Evolutionary conservation across 768 basidiomycete genomes (phyloP).

Genomic region (Amanita pallidorosea): DNA sequence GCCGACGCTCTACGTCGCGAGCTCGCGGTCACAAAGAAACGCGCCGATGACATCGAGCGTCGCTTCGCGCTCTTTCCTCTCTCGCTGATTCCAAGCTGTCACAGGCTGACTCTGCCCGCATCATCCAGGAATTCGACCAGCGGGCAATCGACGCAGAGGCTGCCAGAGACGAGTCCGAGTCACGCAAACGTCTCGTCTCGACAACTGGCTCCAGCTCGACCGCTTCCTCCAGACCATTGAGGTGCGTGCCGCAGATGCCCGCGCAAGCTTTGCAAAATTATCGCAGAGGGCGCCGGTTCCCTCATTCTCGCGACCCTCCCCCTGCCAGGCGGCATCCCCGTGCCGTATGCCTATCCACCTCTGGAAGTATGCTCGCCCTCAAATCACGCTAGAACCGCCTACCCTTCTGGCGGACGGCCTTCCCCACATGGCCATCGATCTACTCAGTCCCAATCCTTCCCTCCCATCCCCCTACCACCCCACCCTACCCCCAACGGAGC

Average conservation of each 20-base stretch:
- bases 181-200: conserved; percentile 30
- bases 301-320: conserved; percentile 27
- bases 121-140: conserved; percentile 35
- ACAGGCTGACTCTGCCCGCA: conserved; percentile 19
- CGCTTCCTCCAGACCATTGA: conserved; percentile 36
- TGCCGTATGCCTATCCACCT: not conserved
- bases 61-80: conserved; percentile 16
- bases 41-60: conserved; percentile 47
- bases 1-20: conserved; percentile 40
- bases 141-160: conserved; percentile 39
- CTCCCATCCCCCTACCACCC: not conserved
- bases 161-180: conserved; percentile 45
- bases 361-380: not conserved
- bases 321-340: conserved; percentile 8
- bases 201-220: conserved; percentile 41
- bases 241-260: conserved; percentile 35
- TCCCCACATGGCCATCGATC: conserved; percentile 5
- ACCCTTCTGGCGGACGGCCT: not conserved
- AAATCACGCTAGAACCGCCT: conserved; percentile 1
- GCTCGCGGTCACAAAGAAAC: conserved; percentile 25
- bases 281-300: conserved; percentile 32
- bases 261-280: conserved; percentile 32
- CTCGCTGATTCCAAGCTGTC: conserved; percentile 8
- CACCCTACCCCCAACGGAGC: conserved; percentile 9
- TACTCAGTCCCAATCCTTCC: conserved; percentile 1